A percentile compares a stretch with the other conserved stretches of the same genome.
Evolutionary conservation across 2,329 filamentous ascomycete genomes (phyloP).

Genomic region (Colletotrichum higginsianum): DNA sequence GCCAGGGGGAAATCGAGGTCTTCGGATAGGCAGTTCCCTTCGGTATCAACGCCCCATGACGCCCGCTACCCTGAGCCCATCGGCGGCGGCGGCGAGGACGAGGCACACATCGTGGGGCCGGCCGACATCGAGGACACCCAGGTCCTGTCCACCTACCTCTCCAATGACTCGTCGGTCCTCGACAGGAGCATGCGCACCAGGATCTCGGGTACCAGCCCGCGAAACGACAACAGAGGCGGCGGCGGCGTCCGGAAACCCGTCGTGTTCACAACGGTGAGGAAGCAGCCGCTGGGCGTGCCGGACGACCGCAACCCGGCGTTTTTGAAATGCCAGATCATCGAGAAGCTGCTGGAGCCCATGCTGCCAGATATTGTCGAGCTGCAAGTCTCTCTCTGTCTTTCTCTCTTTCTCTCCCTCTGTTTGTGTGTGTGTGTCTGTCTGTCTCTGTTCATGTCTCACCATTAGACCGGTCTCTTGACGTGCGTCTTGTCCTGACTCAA

Average conservation of each 20-base stretch:
- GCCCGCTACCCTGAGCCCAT: conserved; percentile 33
- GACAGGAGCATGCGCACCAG: conserved; percentile 29
- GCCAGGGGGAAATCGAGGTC: neutral
- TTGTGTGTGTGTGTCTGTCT: conserved; percentile 3
- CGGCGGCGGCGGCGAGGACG: conserved; percentile 52
- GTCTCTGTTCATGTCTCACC: too few species aligned
- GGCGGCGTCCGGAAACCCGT: conserved; percentile 52
- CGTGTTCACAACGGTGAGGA: conserved; percentile 63
- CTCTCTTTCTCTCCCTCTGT: too few species aligned
- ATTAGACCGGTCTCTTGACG: too few species aligned
- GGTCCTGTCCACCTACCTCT: conserved; percentile 64
- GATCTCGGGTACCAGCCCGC: conserved; percentile 35
- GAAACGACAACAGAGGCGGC: neutral
- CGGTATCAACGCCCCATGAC: neutral
- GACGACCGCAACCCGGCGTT: conserved; percentile 56
- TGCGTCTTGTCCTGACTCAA: too few species aligned
- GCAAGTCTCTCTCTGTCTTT: conserved; percentile 49
- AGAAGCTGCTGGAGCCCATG: conserved; percentile 71
- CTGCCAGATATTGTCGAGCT: conserved; percentile 64
- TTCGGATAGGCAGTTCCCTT: neutral
- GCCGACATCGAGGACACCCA: conserved; percentile 73
- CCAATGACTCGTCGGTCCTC: conserved; percentile 31
- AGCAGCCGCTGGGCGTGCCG: conserved; percentile 60
- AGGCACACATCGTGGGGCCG: conserved; percentile 71
- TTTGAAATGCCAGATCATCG: conserved; percentile 68